These are phyloP conservation scores for Cystobasidium pallidum DNA, from an alignment of 1,284 basidiomycete species.

Conservation along the genomic window DNA sequence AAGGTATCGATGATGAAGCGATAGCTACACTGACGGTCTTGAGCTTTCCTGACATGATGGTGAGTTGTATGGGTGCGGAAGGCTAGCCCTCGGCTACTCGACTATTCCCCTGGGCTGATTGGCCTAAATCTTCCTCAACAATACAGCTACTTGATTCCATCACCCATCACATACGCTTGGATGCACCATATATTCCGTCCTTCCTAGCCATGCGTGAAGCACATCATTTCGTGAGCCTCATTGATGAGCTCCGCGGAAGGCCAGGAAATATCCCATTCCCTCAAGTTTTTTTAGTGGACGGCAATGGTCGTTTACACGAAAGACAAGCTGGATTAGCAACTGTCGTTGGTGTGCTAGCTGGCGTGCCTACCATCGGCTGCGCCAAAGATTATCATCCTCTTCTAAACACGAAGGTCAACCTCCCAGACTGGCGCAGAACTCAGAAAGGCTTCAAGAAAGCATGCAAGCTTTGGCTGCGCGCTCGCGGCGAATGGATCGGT, in stretches of 20 bases:
- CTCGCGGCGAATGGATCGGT: constrained; percentile 52
- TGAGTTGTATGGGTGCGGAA: constrained; percentile 38
- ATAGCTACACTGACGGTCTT: constrained; percentile 53
- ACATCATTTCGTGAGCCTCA: constrained; percentile 49
- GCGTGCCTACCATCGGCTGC: constrained; percentile 52
- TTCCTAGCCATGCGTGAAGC: constrained; percentile 55
- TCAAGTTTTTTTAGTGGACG: constrained; percentile 54
- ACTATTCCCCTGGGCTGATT: no score
- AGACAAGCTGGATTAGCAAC: constrained; percentile 54
- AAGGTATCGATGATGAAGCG: constrained; percentile 46
- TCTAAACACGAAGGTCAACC: constrained; percentile 6
- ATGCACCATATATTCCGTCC: constrained; percentile 54
- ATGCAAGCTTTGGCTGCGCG: constrained; percentile 45
- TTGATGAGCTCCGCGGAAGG: constrained; percentile 46
- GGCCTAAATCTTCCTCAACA: not conserved
- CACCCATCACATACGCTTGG: not conserved
- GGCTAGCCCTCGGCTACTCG: no score
- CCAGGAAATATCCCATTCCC: constrained; percentile 47
- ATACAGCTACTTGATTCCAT: constrained; percentile 7
- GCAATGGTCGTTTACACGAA: constrained; percentile 55
- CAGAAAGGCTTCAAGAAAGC: constrained; percentile 53
- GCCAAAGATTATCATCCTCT: constrained; percentile 54
- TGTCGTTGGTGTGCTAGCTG: constrained; percentile 52
- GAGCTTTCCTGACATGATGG: constrained; percentile 52
- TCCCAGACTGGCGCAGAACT: constrained; percentile 45